These are phyloP conservation scores for Fusarium buharicum DNA, from an alignment of 2,329 filamentous ascomycete species.

Conservation along the genomic window DNA sequence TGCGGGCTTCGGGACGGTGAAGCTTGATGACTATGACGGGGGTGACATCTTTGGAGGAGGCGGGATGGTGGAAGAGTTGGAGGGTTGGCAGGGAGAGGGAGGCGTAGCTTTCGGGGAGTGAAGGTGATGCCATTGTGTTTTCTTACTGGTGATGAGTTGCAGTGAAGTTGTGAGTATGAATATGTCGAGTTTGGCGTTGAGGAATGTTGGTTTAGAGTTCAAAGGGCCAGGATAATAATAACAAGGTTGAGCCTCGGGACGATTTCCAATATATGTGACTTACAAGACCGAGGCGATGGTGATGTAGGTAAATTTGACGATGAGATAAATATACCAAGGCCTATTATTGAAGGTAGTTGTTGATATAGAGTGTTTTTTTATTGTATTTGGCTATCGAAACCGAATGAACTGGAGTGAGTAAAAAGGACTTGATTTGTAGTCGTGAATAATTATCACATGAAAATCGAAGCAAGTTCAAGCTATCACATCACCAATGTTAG, in stretches of 20 bases:
- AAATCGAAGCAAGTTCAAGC: not conserved
- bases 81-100: constrained; percentile 56
- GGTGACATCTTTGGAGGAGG: constrained; percentile 64
- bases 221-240: constrained; percentile 2
- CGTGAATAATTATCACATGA: constrained; percentile 19
- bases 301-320: not conserved
- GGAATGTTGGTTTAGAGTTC: constrained; percentile 24
- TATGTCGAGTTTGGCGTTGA: not conserved
- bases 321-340: not conserved
- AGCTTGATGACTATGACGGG: constrained; percentile 70
- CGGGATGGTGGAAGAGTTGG: constrained; percentile 61
- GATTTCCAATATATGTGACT: constrained; percentile 11
- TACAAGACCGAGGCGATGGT: constrained; percentile 28
- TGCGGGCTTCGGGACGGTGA: constrained; percentile 71
- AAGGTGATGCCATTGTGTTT: constrained; percentile 38
- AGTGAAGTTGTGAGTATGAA: not conserved
- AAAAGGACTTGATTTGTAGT: not conserved
- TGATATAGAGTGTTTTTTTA: not conserved
- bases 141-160: not conserved
- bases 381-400: too few species aligned
- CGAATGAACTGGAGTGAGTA: too few species aligned
- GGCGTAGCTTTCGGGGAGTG: constrained; percentile 54
- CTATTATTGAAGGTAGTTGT: too few species aligned
- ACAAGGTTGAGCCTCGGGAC: constrained; percentile 19
- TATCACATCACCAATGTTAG: not conserved